Evolutionary conservation across 345 rosid species (phyloP), one percentile per base, ranked within the genome.

Genomic region (Nasturtium officinale): DNA sequence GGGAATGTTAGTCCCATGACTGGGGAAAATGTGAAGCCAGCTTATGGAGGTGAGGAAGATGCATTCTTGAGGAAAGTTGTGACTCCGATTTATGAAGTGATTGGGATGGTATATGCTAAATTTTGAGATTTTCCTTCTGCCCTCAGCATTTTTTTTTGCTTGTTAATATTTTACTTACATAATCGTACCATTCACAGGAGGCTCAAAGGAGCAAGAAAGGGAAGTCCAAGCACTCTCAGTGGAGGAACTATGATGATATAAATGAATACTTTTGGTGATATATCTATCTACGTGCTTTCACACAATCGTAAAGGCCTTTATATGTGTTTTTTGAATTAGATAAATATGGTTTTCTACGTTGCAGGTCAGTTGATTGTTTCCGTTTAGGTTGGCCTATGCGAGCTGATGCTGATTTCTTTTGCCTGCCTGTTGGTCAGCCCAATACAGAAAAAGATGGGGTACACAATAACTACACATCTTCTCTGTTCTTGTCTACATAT

Each of bases 331-430:
- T 63, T 64, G 20, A 26, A 9, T 8, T 29, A 18, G 29, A 76
- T 64, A 33, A 59, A 52, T 63, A 59, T 73, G 58, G 56, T 20
- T 26, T 53, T 56, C 28, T 68, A 48, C 64, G 69, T 71, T 84
- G 53, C 72, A 96, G 99, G 99, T 96, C 96, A 5, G 89, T 84
- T 70, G 96, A 90, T 81, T 96, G 99, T 82, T 96, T 96, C 76
- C 92, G 96, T 30, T 72, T 96, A 77, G 96, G 99, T 59, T 96
- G 99, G 99, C 99, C 99, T 42, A 92, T 96, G 99, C 95, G 97
- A 60, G 86, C 84, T 25, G 96, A 83, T 87, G 98, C 97, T 73
- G 98, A 90, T 82, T 96, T 96, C 85, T 96, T 96, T 81, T 67
- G 75, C 38, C 51, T 73, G 57, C 72, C 90, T 51, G 60, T 67